These are phyloP conservation scores for Daldinia sp. DNA, from an alignment of 2,329 filamentous ascomycete genomes.

Conservation along the genomic window DNA sequence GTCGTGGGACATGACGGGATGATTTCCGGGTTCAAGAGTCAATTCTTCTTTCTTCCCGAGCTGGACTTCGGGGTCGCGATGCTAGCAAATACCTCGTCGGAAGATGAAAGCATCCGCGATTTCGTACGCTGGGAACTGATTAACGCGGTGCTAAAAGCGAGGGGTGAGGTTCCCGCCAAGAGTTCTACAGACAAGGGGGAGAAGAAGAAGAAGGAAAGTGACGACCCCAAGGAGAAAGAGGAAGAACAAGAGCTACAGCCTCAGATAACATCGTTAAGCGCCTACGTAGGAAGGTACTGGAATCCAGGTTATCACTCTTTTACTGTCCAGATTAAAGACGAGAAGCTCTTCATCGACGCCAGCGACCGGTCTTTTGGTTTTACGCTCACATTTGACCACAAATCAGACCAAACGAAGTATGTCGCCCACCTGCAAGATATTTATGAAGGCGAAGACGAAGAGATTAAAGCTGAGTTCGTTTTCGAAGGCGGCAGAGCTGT, in stretches of 20 bases:
- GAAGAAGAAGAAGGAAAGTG: not conserved
- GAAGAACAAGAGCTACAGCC: not conserved
- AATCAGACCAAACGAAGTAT: slow-evolving; percentile 11
- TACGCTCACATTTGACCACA: slow-evolving; percentile 40
- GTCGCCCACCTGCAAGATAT: not conserved
- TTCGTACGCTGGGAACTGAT: not conserved
- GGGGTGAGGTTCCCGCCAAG: not conserved
- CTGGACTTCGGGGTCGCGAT: not conserved
- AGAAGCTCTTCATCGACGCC: slow-evolving; percentile 44
- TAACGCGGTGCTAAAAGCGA: not conserved
- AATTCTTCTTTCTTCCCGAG: slow-evolving; percentile 37
- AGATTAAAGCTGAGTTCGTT: not conserved
- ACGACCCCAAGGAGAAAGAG: not conserved
- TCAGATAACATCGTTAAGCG: not conserved
- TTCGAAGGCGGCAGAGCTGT: not conserved
- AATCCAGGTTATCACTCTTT: slow-evolving; percentile 43
- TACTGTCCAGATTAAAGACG: slow-evolving; percentile 37
- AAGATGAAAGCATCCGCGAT: not conserved
- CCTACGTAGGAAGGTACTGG: slow-evolving; percentile 35
- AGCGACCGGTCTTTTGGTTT: slow-evolving; percentile 40
- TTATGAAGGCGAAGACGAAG: not conserved
- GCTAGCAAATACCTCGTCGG: not conserved
- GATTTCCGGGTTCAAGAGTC: slow-evolving; percentile 41
- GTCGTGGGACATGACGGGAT: slow-evolving; percentile 44
- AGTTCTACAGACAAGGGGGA: not conserved